Base-by-base conservation (phyloP, 495 filamentous ascomycete species). In the Elasticomyces elasticus region DNA sequence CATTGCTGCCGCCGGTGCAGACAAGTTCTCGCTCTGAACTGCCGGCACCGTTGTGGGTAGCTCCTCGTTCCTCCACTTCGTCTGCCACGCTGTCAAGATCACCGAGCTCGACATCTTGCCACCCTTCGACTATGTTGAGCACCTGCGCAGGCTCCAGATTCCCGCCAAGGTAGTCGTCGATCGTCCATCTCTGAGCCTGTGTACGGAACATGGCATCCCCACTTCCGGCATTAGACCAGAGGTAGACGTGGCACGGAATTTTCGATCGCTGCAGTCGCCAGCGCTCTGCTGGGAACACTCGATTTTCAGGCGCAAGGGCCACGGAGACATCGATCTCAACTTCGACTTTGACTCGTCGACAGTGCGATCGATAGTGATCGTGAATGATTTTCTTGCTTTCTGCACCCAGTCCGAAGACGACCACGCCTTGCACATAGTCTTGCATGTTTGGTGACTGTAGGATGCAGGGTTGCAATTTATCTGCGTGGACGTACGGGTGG, bases 401-500 rank as follows among this genome's bases (percentile, higher is more conserved):
- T 9, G 38, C 24, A 25, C 49, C 55, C 13, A 31, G 59, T 20
- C 59, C 59, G 44, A 58, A 55, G 19, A 62, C 13, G 1, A 62
- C 19, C 49, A 57, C 50, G 43, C 59, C 59, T 23, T 50, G 43
- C 5, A 54, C 59, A 38, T 54, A 54, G 23, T 58, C 51, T 13
- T 23, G 2, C 0, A 44, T 13, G 20, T 54, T 17, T 1, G 42
- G 20, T 2, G 56, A 60, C 19, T 49, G 56, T 15, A 60, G 40
- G 30, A 60, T 23, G 27, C 52, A 56, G 7, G 58, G 58, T 42
- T 49, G 35, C 15, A 59, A 31, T 0, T n/a, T 54, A 1, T 62
- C 28, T 3, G 49, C 12, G 27, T 54, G 26, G 2, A 46, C 45
- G 20, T 46, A 19, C 15, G 43, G 37, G 23, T 49, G 31, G 54